A percentile compares a stretch with the other conserved stretches of the same genome.
Evolutionary conservation across 164 flowering plant genomes (phyloP).

Genomic region (Hamamelis virginiana): DNA sequence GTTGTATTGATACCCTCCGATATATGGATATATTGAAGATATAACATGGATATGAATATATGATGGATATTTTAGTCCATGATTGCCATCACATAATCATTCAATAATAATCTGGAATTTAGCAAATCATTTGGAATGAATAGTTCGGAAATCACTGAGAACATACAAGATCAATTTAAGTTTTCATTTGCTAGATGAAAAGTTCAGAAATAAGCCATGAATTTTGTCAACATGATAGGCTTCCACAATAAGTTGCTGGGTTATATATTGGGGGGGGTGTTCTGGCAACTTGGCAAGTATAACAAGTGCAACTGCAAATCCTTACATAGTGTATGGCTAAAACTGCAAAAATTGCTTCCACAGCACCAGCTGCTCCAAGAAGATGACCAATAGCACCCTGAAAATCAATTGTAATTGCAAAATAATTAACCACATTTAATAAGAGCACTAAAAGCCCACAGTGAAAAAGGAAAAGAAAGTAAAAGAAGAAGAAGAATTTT

Average conservation of each 20-base stretch:
- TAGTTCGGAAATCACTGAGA: too few relatives aligned
- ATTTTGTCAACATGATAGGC: not conserved
- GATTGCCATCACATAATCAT: too few relatives aligned
- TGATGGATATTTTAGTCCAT: too few relatives aligned
- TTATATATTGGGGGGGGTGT: not conserved
- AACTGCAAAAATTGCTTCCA: constrained; percentile 86
- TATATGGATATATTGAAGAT: too few relatives aligned
- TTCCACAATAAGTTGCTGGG: not conserved
- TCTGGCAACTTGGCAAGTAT: not conserved
- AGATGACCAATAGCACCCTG: constrained; percentile 99
- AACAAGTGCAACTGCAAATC: not conserved
- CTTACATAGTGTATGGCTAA: constrained; percentile 78
- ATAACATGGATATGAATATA: too few relatives aligned
- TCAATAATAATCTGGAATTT: too few relatives aligned
- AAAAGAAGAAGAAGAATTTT: too few relatives aligned
- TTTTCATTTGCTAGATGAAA: not conserved
- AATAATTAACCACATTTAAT: too few relatives aligned
- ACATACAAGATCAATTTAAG: not conserved
- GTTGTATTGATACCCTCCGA: too few relatives aligned
- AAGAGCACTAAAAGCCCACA: too few relatives aligned
- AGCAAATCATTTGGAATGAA: too few relatives aligned
- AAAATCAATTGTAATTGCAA: not conserved
- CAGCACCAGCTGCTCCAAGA: constrained; percentile 98
- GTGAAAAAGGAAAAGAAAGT: too few relatives aligned
- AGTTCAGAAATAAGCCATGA: not conserved